Evolutionary conservation across 1,139 yeast genomes (phyloP), one percentile per base, ranked within the genome.

Genomic region (Magnusiomyces suaveolens): DNA sequence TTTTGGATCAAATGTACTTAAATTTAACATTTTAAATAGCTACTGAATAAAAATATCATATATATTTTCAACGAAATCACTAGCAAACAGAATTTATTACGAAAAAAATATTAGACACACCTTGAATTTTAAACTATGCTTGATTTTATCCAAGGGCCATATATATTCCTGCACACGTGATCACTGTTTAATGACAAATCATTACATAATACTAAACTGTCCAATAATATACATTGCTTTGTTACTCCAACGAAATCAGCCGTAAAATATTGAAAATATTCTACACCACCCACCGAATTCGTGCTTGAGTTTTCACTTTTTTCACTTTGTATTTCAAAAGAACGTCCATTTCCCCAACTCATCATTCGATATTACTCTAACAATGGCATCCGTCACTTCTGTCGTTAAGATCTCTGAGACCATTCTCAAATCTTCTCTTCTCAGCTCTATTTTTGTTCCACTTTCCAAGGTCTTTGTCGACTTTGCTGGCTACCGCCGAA

Each of bases 401-500:
- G 82, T 89, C 66, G 94, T 82, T 67, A 87, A 84, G 75, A 76
- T 83, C 60, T 84, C 90, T 63, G 90, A 87, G 72, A 84, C 77
- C 76, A 84, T 89, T 68, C 78, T 86, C 70, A 83, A 85, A 65
- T 81, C 89, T 64, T 96, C 97, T 56, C 70, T 83, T 56, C 80
- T 90, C 67, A 79, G 86, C 63, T 82, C 83, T 69, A 71, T 89
- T 60, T 76, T 87, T 60, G 79, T 83, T 46, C 97, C 98, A 63
- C 78, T 84, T 47, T 86, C 97, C 54, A 80, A 83, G 69, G 74
- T 80, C 62, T 89, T 84, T 73, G 76, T 80, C 63, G 76, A 83
- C 62, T 78, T 79, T 64, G 79, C 95, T 57, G 97, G 97, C 57
- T 89, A 90, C 85, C 86, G 97, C 78, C 82, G 87, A 72, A 75